Conservation (phyloP, 805 yeast species). For the Candida wancherniae region DNA sequence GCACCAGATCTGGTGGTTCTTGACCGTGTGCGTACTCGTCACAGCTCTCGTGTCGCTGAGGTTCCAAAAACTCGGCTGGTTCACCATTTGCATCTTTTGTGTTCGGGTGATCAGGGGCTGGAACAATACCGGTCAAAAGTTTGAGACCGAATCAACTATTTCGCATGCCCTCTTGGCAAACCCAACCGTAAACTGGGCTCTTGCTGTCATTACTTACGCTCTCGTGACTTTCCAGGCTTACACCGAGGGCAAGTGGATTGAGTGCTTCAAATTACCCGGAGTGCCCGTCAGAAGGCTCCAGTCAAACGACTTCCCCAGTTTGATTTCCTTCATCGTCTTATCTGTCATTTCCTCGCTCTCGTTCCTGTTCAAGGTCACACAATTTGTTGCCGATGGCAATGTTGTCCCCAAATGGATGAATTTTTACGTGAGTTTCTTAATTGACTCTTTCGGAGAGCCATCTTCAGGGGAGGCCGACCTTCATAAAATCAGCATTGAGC, state of each 20-base stretch:
- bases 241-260: slow-evolving; percentile 23
- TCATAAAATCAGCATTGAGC: slow-evolving; percentile 21
- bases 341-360: slow-evolving; percentile 44
- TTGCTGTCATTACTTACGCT: slow-evolving; percentile 40
- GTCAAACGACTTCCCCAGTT: slow-evolving; percentile 20
- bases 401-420: slow-evolving; percentile 39
- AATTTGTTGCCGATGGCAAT: slow-evolving; percentile 53
- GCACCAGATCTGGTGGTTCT: slow-evolving; percentile 90
- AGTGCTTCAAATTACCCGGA: slow-evolving; percentile 16
- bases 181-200: slow-evolving; percentile 41
- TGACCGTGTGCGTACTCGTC: slow-evolving; percentile 17
- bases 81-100: slow-evolving; percentile 23
- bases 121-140: slow-evolving; percentile 90
- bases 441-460: background rate
- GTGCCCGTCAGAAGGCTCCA: slow-evolving; percentile 3
- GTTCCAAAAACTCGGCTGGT: slow-evolving; percentile 2
- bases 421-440: slow-evolving; percentile 18
- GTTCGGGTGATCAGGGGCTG: slow-evolving; percentile 70
- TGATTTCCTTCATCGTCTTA: slow-evolving; percentile 40
- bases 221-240: slow-evolving; percentile 16
- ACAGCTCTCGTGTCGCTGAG: slow-evolving; percentile 8
- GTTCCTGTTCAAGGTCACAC: slow-evolving; percentile 50
- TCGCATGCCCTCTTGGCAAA: slow-evolving; percentile 37
- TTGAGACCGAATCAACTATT: slow-evolving; percentile 36
- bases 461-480: slow-evolving; percentile 17